Evolutionary conservation across 1,284 basidiomycete genomes (phyloP).

Genomic region (Porodaedalea pini): DNA sequence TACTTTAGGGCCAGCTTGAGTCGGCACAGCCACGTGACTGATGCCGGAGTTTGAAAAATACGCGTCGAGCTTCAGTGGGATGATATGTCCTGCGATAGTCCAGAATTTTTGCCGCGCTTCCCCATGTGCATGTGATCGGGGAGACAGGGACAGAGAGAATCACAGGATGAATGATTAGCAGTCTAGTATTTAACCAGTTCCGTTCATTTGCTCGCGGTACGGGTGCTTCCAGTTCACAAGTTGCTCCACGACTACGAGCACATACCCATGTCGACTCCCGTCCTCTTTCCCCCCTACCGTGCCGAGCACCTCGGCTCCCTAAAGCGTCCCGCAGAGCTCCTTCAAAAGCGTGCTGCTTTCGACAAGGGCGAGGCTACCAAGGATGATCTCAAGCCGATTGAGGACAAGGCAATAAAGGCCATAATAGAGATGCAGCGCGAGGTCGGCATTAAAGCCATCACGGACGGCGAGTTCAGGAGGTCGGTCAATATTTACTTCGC

Average conservation of each 20-base stretch:
- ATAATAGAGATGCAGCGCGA: conserved; percentile 42
- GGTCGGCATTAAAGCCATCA: conserved; percentile 42
- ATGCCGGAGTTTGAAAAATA: too few relatives aligned
- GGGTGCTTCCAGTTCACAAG: neutral
- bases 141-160: too few relatives aligned
- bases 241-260: too few relatives aligned
- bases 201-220: neutral
- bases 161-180: conserved; percentile 2
- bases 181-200: neutral
- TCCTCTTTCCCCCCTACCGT: conserved; percentile 35
- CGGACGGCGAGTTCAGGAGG: conserved; percentile 45
- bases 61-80: too few relatives aligned
- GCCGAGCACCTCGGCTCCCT: conserved; percentile 45
- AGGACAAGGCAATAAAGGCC: conserved; percentile 42
- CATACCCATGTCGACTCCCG: conserved; percentile 8
- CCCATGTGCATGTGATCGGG: too few relatives aligned
- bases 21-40: too few relatives aligned
- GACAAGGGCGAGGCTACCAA: conserved; percentile 34
- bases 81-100: too few relatives aligned
- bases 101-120: too few relatives aligned
- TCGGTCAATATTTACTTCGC: neutral
- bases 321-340: conserved; percentile 41
- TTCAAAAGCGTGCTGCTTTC: conserved; percentile 37
- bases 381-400: conserved; percentile 38
- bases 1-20: neutral